Base-by-base conservation (phyloP, 1,284 basidiomycete genomes). In the Trametes versicolor region DNA sequence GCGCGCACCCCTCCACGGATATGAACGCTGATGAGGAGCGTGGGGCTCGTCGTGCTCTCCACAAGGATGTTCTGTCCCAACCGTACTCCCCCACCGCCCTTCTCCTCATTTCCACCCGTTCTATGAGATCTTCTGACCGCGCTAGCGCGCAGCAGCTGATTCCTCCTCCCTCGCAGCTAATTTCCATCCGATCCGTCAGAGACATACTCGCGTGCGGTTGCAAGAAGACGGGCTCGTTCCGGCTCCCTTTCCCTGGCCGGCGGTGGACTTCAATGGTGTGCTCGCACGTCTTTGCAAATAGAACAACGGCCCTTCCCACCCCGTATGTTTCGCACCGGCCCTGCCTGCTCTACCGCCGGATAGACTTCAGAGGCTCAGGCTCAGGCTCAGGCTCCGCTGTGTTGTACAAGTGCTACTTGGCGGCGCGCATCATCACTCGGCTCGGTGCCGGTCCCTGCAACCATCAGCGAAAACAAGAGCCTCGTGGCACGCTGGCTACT, bases 61-160 rank as follows among this genome's bases (percentile, higher is more conserved):
- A 64, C 63, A 50, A 49, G 63, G 65, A 27, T 53, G 41, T 23
- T 63, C 41, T 43, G 65, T 62, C 60, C 68, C 65, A 47, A 23
- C 36, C 19, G 29, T 47, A 21, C 32, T 58, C 47, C 34, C 58
- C 54, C 39, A 47, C 41, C 50, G 34, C 55, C 48, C 51, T 50
- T 39, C 55, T 37, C 21, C 59, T 53, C 51, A 55, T 34, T 55
- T 48, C 27, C 15, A 29, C 34, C 3, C 27, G 32, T 69, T 69
- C 63, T 48, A 65, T 47, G 49, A 17, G 55, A 63, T 52, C 34
- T 65, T 69, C 65, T 65, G 63, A 65, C 65, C 58, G 65, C 58
- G 43, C 63, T 61, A 63, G 52, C 43, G 37, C 43, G 49, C 60
- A 27, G 32, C 63, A 57, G 45, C 50, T 63, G 68, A 65, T 65